These are phyloP conservation scores for Colletotrichum higginsianum DNA, from an alignment of 2,329 filamentous ascomycete genomes.

Conservation along the genomic window DNA sequence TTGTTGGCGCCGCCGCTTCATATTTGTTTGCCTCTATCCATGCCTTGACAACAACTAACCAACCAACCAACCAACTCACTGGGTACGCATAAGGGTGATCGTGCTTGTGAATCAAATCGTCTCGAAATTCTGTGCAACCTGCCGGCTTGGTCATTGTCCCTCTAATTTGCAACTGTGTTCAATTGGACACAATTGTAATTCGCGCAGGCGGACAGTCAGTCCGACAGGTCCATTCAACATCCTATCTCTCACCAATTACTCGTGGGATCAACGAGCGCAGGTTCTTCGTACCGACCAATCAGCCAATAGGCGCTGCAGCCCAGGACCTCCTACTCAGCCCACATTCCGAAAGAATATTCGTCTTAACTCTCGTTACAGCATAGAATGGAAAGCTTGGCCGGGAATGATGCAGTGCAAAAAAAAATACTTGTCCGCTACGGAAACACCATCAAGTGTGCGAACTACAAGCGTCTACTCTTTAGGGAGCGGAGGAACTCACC, in stretches of 20 bases:
- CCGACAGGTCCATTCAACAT: not conserved
- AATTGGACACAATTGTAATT: not conserved
- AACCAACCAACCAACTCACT: too few relatives aligned
- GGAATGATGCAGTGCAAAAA: constrained; percentile 20
- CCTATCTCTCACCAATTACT: constrained; percentile 1
- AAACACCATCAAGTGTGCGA: not conserved
- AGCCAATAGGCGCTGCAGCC: not conserved
- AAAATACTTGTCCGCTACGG: constrained; percentile 1
- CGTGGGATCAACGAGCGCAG: not conserved
- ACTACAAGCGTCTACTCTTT: not conserved
- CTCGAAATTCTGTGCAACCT: not conserved
- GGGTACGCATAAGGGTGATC: too few relatives aligned
- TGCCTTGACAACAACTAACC: too few relatives aligned
- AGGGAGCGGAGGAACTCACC: not conserved
- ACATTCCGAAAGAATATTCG: not conserved
- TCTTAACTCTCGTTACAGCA: not conserved
- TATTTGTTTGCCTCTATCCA: too few relatives aligned
- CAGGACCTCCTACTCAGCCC: not conserved
- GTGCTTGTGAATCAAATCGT: not conserved
- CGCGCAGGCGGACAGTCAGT: not conserved
- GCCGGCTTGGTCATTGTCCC: not conserved
- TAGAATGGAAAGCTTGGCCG: not conserved
- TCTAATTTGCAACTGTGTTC: not conserved
- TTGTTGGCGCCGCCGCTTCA: too few relatives aligned
- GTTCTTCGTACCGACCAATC: not conserved